Conservation (phyloP, 768 basidiomycete genomes). For the Rubroboletus pulcherrimus region DNA sequence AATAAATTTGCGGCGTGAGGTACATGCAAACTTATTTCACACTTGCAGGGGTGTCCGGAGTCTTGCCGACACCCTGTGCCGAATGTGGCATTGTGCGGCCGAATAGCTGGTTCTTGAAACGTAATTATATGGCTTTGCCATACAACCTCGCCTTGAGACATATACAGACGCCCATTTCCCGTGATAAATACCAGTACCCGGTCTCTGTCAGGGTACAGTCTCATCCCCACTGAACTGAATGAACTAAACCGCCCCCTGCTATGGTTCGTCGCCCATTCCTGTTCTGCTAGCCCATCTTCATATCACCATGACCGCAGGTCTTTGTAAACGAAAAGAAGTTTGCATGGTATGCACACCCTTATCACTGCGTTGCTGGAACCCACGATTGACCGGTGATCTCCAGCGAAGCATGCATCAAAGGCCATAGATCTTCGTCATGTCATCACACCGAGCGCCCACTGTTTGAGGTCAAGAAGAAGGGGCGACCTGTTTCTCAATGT, state of each 20-base stretch:
- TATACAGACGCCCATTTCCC: not conserved
- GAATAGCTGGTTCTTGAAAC: not conserved
- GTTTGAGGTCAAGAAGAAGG: conserved; percentile 94
- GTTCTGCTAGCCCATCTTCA: not conserved
- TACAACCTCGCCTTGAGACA: not conserved
- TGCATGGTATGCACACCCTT: conserved; percentile 56
- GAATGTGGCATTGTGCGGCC: not conserved
- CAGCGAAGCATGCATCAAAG: conserved; percentile 93
- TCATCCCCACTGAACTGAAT: conserved; percentile 5
- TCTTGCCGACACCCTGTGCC: not conserved
- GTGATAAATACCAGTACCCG: conserved; percentile 2
- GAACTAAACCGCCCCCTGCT: conserved; percentile 1
- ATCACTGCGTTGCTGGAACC: not conserved
- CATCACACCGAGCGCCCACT: conserved; percentile 82
- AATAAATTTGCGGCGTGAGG: too few species aligned
- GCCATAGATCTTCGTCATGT: conserved; percentile 88
- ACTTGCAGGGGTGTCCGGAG: too few species aligned
- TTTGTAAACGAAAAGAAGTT: conserved; percentile 70
- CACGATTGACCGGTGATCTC: conserved; percentile 9
- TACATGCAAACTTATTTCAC: too few species aligned
- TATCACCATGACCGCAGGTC: conserved; percentile 40
- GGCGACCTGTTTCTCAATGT: conserved; percentile 89
- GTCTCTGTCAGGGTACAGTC: not conserved
- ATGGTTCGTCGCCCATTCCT: conserved; percentile 20
- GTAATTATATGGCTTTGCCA: not conserved